phyloP scores from a whole-genome alignment of 2,329 filamentous ascomycete species.

The Talaromyces funiculosus region DNA sequence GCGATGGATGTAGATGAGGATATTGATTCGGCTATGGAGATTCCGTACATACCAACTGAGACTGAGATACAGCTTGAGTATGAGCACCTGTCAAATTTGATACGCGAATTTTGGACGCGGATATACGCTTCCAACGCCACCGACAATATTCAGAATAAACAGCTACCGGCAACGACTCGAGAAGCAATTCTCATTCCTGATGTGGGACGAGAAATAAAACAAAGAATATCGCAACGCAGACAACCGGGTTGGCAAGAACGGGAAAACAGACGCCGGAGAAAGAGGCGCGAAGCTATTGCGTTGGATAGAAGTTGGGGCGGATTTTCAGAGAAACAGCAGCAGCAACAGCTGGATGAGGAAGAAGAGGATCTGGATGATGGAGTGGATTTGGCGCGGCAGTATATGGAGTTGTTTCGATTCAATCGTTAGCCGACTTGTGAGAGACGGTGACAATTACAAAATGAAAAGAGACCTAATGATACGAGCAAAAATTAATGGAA shows the following conservation, averaged over 20 bases:
- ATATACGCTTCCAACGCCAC: constrained; percentile 23
- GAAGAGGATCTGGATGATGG: constrained; percentile 32
- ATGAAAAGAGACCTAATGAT: not conserved
- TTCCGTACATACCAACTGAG: constrained; percentile 28
- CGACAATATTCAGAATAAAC: not conserved
- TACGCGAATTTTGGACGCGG: constrained; percentile 38
- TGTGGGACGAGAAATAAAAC: constrained; percentile 34
- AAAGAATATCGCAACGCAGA: constrained; percentile 21
- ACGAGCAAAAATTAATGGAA: not conserved
- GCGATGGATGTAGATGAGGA: constrained; percentile 1
- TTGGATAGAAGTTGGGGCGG: constrained; percentile 10
- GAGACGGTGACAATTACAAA: not conserved
- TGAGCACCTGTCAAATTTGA: constrained; percentile 29
- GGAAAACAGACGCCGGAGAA: constrained; percentile 15
- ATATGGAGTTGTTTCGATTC: constrained; percentile 42
- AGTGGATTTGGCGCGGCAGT: constrained; percentile 39
- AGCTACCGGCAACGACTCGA: constrained; percentile 16
- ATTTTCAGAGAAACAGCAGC: constrained; percentile 1
- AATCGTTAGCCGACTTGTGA: constrained; percentile 25
- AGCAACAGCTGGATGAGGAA: constrained; percentile 13
- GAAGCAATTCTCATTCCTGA: constrained; percentile 40
- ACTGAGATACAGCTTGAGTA: constrained; percentile 36
- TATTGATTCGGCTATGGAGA: constrained; percentile 24
- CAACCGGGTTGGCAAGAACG: constrained; percentile 12
- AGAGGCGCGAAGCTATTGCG: constrained; percentile 11